Evolutionary conservation across 768 basidiomycete genomes (phyloP).

Genomic region (Kwoniella shandongensis): DNA sequence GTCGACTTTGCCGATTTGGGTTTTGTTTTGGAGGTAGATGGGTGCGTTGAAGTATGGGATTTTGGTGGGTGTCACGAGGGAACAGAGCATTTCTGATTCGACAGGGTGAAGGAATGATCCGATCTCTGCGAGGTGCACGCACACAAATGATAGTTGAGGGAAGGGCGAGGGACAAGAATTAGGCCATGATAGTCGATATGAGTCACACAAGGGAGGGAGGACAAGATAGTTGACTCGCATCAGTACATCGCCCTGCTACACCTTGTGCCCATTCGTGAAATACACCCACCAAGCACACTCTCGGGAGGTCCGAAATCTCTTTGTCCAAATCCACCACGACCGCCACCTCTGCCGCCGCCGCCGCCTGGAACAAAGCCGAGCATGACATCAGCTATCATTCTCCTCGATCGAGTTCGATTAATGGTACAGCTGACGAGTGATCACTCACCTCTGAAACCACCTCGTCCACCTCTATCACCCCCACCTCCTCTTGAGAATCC

Average conservation of each 20-base stretch:
- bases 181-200: too few relatives aligned
- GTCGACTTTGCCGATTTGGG: conserved; percentile 73
- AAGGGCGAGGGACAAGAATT: background rate
- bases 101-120: conserved; percentile 91
- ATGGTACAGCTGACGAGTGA: background rate
- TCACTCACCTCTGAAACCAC: conserved; percentile 33
- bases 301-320: conserved; percentile 57
- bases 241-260: too few relatives aligned
- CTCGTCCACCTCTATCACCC: conserved; percentile 33
- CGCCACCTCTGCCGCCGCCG: conserved; percentile 27
- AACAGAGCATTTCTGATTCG: conserved; percentile 97
- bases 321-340: conserved; percentile 28
- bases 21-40: conserved; percentile 28
- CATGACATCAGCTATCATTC: too few relatives aligned
- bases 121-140: conserved; percentile 69
- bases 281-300: conserved; percentile 55
- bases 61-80: conserved; percentile 77
- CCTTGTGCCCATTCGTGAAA: background rate
- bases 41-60: conserved; percentile 88
- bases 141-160: too few relatives aligned
- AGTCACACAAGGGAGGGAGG: too few relatives aligned
- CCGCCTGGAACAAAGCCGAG: too few relatives aligned
- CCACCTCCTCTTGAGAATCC: conserved; percentile 46
- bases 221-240: too few relatives aligned
- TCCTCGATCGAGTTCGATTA: too few relatives aligned